Evolutionary conservation across 129 eudicot species (phyloP).

Genomic region (Silybum marianum): DNA sequence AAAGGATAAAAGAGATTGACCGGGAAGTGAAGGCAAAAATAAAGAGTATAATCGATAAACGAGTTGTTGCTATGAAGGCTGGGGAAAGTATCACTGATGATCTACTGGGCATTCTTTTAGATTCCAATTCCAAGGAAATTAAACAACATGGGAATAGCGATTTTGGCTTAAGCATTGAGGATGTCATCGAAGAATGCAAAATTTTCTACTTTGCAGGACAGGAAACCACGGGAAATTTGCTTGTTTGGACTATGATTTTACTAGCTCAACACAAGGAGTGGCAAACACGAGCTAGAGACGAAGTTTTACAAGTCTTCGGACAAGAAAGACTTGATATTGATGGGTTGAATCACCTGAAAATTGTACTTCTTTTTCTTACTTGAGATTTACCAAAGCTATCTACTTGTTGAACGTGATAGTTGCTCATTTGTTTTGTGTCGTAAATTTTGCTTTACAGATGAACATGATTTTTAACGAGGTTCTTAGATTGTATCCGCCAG

Average conservation of each 20-base stretch:
- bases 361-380: slow-evolving; percentile 34
- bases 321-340: slow-evolving; percentile 33
- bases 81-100: slow-evolving; percentile 40
- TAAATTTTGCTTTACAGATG: not conserved
- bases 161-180: slow-evolving; percentile 40
- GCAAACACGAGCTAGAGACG: slow-evolving; percentile 60
- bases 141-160: slow-evolving; percentile 10
- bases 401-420: not conserved
- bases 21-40: slow-evolving; percentile 47
- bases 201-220: slow-evolving; percentile 56
- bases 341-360: slow-evolving; percentile 44
- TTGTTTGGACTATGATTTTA: slow-evolving; percentile 53
- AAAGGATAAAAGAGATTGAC: slow-evolving; percentile 40
- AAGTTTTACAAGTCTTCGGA: slow-evolving; percentile 44
- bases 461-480: slow-evolving; percentile 41
- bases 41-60: slow-evolving; percentile 38
- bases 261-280: slow-evolving; percentile 54
- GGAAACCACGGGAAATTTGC: slow-evolving; percentile 52
- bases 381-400: not conserved
- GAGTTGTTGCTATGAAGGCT: slow-evolving; percentile 16
- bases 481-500: slow-evolving; percentile 59
- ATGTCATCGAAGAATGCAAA: slow-evolving; percentile 60
- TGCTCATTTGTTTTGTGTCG: not conserved
- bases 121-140: slow-evolving; percentile 28
- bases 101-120: slow-evolving; percentile 49